phyloP scores from a whole-genome alignment of 2,329 filamentous ascomycete species.

The Diplodia sapinea region DNA sequence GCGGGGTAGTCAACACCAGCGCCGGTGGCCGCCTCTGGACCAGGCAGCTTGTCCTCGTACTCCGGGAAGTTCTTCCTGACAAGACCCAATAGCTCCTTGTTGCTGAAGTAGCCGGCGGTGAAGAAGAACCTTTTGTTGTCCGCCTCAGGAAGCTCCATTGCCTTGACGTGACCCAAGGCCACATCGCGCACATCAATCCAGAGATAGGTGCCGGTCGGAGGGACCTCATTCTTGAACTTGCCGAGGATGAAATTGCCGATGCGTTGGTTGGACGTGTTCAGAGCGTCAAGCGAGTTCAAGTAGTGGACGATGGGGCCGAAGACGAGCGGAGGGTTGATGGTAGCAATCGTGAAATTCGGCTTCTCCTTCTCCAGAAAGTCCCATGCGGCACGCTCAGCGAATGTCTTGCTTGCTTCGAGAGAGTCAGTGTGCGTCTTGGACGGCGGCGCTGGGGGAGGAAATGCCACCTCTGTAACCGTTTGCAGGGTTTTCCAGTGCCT shows the following conservation, averaged over 20 bases:
- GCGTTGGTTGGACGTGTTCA: slow-evolving; percentile 77
- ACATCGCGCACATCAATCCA: slow-evolving; percentile 62
- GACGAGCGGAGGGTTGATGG: slow-evolving; percentile 58
- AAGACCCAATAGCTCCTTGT: slow-evolving; percentile 63
- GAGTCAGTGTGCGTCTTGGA: background rate
- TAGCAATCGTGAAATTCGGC: slow-evolving; percentile 56
- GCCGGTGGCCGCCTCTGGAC: slow-evolving; percentile 28
- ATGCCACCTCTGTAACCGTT: slow-evolving; percentile 52
- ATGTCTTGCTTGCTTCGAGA: slow-evolving; percentile 63
- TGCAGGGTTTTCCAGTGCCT: slow-evolving; percentile 53
- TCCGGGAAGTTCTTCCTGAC: slow-evolving; percentile 63
- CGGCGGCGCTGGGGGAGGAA: background rate
- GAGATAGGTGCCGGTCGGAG: slow-evolving; percentile 61
- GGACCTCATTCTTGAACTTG: slow-evolving; percentile 62
- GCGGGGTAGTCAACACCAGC: slow-evolving; percentile 51
- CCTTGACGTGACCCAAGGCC: slow-evolving; percentile 67
- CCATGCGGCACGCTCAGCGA: slow-evolving; percentile 64
- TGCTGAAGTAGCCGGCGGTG: slow-evolving; percentile 65
- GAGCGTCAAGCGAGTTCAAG: slow-evolving; percentile 64
- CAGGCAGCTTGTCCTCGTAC: slow-evolving; percentile 57
- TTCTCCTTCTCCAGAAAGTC: slow-evolving; percentile 59
- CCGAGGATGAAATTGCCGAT: slow-evolving; percentile 69
- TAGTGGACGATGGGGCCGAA: slow-evolving; percentile 62
- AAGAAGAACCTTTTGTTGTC: slow-evolving; percentile 70
- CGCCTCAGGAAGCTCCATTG: slow-evolving; percentile 60